phyloP scores from a whole-genome alignment of 2,329 filamentous ascomycete genomes.

The Botryosphaeria dothidea region DNA sequence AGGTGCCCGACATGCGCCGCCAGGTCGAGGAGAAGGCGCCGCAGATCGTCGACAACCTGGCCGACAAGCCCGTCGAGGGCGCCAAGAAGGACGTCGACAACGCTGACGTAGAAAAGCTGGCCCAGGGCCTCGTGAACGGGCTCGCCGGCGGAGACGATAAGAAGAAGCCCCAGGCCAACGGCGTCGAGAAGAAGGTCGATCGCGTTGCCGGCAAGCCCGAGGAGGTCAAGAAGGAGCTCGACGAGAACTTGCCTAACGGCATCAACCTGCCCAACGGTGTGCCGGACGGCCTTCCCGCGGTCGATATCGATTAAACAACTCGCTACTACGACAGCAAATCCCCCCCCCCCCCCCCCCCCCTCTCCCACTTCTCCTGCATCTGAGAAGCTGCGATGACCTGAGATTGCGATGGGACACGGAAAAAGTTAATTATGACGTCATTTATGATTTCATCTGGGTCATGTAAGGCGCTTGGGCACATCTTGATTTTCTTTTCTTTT shows the following conservation, averaged over 20 bases:
- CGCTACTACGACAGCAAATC: background rate
- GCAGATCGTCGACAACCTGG: constrained; percentile 34
- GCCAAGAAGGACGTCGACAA: constrained; percentile 26
- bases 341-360: background rate
- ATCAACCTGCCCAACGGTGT: constrained; percentile 34
- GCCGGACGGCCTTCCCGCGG: constrained; percentile 30
- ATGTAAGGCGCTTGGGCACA: background rate
- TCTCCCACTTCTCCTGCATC: no score
- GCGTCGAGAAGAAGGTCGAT: constrained; percentile 22
- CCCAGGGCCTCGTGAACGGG: background rate
- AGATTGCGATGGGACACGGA: background rate
- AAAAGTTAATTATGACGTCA: background rate
- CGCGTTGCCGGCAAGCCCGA: constrained; percentile 22
- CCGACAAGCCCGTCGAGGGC: constrained; percentile 29
- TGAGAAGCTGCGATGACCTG: background rate
- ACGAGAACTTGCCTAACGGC: constrained; percentile 29
- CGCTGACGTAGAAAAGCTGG: constrained; percentile 29
- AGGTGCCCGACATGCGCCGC: constrained; percentile 52
- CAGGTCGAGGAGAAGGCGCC: constrained; percentile 39
- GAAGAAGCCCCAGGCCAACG: constrained; percentile 18
- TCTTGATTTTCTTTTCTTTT: background rate
- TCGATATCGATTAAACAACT: constrained; percentile 23
- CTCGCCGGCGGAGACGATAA: background rate
- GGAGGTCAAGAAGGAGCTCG: constrained; percentile 26
- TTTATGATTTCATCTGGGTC: background rate